A percentile compares a stretch with the other conserved stretches of the same genome.
phyloP scores from a whole-genome alignment of 768 basidiomycete genomes.

The Roridomyces roridus region DNA sequence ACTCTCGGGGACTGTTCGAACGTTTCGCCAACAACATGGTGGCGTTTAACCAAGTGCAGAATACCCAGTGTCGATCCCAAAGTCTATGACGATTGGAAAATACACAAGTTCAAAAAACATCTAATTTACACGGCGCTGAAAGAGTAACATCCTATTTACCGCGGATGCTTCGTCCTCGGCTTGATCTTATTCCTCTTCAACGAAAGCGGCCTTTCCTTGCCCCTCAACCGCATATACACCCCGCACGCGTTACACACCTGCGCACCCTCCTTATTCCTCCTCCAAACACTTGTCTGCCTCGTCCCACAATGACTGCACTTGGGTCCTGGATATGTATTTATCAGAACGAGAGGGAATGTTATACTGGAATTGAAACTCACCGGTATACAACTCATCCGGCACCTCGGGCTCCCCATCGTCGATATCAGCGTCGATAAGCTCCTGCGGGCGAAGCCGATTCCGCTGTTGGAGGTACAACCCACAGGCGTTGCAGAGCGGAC shows the following conservation, averaged over 20 bases:
- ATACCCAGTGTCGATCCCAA: no score
- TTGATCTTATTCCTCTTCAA: not conserved
- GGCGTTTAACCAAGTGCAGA: no score
- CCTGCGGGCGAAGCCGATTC: not conserved
- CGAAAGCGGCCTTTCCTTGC: not conserved
- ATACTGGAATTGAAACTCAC: no score
- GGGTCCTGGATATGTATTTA: no score
- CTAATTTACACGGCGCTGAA: no score
- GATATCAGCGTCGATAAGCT: not conserved
- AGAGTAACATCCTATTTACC: no score
- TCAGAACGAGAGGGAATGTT: no score
- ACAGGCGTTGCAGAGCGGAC: constrained; percentile 5
- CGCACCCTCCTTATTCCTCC: not conserved
- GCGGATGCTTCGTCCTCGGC: not conserved
- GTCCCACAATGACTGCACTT: not conserved
- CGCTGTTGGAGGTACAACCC: not conserved
- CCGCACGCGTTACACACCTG: constrained; percentile 8
- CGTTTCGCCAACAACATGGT: no score
- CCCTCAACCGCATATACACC: not conserved
- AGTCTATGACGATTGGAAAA: no score
- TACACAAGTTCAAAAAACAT: no score
- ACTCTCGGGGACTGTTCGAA: no score
- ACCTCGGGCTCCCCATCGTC: not conserved
- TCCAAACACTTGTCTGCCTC: not conserved
- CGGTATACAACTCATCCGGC: not conserved